A percentile compares a stretch with the other conserved stretches of the same genome.
phyloP scores from a whole-genome alignment of 2,329 filamentous ascomycete genomes.

The Fusarium aywerte region DNA sequence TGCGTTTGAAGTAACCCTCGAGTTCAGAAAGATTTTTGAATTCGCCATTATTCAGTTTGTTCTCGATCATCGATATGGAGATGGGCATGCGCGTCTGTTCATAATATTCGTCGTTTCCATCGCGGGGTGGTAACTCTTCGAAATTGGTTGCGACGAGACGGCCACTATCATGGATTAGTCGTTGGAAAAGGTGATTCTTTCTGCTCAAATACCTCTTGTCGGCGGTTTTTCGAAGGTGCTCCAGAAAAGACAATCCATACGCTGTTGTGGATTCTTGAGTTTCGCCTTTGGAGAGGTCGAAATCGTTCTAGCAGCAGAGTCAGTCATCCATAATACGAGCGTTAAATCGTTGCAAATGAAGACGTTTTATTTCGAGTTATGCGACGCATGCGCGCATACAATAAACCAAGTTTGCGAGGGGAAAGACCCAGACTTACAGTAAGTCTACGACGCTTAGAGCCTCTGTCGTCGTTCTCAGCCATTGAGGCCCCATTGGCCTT shows the following conservation, averaged over 20 bases:
- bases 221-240: constrained; percentile 77
- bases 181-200: constrained; percentile 3
- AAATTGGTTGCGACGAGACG: constrained; percentile 81
- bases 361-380: not conserved
- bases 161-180: constrained; percentile 62
- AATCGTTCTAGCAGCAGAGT: constrained; percentile 50
- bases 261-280: constrained; percentile 75
- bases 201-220: constrained; percentile 77
- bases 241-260: constrained; percentile 77
- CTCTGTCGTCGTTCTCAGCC: constrained; percentile 63
- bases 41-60: constrained; percentile 73
- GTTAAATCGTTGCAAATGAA: not conserved
- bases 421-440: constrained; percentile 56
- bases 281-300: constrained; percentile 67
- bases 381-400: not conserved
- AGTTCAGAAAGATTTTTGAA: constrained; percentile 78
- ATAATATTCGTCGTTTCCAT: constrained; percentile 79
- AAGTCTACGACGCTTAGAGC: constrained; percentile 66
- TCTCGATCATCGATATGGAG: constrained; percentile 79
- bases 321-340: constrained; percentile 16
- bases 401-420: constrained; percentile 12
- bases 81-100: constrained; percentile 80
- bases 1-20: constrained; percentile 87
- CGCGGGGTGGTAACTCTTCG: constrained; percentile 73
- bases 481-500: constrained; percentile 61